These are phyloP conservation scores for Mycena epipterygia DNA, from an alignment of 768 basidiomycete genomes.

Conservation along the genomic window DNA sequence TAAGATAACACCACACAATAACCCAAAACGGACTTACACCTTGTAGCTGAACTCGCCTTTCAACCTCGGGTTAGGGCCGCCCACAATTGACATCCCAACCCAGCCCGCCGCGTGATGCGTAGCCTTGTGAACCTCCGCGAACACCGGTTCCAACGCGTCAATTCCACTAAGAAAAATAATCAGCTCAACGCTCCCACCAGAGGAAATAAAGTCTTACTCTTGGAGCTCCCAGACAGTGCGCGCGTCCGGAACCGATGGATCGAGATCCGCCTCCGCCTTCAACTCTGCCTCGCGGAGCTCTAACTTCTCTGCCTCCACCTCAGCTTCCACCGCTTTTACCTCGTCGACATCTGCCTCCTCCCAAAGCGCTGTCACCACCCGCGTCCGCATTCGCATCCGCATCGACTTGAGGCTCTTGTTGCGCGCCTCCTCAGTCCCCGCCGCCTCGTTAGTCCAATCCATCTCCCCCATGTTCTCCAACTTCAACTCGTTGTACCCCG, in stretches of 20 bases:
- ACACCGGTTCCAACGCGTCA: background rate
- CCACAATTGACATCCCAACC: background rate
- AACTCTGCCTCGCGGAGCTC: background rate
- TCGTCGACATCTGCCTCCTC: background rate
- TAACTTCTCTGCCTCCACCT: conserved; percentile 1
- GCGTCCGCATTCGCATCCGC: background rate
- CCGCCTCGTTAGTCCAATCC: no score
- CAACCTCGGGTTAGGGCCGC: conserved; percentile 14
- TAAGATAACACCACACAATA: background rate
- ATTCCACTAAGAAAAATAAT: background rate
- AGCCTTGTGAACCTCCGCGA: background rate
- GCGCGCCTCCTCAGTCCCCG: background rate
- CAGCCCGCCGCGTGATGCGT: background rate
- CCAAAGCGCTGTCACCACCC: background rate
- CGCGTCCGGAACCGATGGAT: no score
- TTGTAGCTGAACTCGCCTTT: conserved; percentile 12
- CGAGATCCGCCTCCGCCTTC: background rate
- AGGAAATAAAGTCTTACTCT: background rate
- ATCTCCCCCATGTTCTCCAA: background rate
- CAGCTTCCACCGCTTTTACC: background rate
- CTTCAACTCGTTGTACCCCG: background rate
- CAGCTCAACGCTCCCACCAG: background rate
- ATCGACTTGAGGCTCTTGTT: background rate
- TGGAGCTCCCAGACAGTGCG: background rate
- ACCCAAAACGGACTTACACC: conserved; percentile 9